Base-by-base conservation (phyloP, 345 rosid genomes). In the Citrus hindsii region DNA sequence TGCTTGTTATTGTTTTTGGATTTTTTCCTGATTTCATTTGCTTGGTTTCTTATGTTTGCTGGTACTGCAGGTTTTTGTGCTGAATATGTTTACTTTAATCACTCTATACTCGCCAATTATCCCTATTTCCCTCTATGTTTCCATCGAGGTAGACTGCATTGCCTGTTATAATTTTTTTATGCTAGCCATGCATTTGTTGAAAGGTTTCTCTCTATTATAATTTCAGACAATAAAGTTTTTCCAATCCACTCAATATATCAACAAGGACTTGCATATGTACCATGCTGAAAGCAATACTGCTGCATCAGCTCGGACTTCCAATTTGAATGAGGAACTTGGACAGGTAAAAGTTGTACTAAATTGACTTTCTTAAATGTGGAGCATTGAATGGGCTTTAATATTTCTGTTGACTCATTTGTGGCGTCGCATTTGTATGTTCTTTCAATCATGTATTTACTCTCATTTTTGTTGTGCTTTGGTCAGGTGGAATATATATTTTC, bases 401-500 rank as follows among this genome's bases (percentile, higher is more conserved):
- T 42, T 67, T 64, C 16, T 37, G 19, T 69, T 67, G 67, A 62
- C n/a, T 42, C 35, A 16, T 69, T 19, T 59, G 35, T 51, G 21
- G 12, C 58, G 24, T 76, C 16, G 19, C 33, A 32, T 33, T 76
- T 67, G 53, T 58, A 56, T 24, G 14, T 73, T n/a, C 18, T 38
- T 53, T 67, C 48, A 35, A 25, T 64, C 10, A 27, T 13, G 38
- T 70, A 46, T 83, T 73, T 30, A 5, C 32, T 53, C 19, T 66
- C 24, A 2, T 82, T 75, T 38, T 42, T 58, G 48, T 63, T 76
- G 74, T 77, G 73, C 79, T 76, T 74, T 84, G 74, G 30, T 76
- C 92, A 97, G 99, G 98, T 97, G 84, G 98, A 97, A 80, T 97
- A 92, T 82, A 93, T 97, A 56, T 97, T 97, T 87, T 94, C 99